A percentile compares a stretch with the other conserved stretches of the same genome.
phyloP scores from a whole-genome alignment of 2,329 filamentous ascomycete species.

The Ophiostoma sp. region DNA sequence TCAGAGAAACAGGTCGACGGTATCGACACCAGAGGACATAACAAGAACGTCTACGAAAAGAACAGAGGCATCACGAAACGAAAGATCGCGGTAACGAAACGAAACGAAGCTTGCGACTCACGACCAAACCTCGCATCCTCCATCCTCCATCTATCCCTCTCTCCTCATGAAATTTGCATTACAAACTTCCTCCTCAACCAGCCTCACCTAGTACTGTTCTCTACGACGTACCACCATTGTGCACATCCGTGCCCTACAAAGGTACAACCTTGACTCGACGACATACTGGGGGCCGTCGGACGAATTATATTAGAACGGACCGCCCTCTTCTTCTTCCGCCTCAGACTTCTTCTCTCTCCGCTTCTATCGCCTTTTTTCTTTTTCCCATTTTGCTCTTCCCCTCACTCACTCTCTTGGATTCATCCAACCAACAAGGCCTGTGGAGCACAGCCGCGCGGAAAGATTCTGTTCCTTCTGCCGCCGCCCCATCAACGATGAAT shows the following conservation, averaged over 20 bases:
- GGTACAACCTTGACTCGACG: not conserved
- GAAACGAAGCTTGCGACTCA: not conserved
- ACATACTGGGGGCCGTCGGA: not conserved
- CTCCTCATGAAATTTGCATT: not conserved
- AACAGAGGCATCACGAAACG: not conserved
- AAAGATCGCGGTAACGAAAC: not conserved
- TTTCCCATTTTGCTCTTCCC: not conserved
- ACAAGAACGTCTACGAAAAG: not conserved
- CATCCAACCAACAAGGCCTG: not conserved
- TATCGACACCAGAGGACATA: not conserved
- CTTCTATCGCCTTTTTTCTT: not conserved
- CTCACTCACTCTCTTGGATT: not conserved
- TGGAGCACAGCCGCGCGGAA: not conserved
- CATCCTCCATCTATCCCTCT: not conserved
- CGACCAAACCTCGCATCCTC: not conserved
- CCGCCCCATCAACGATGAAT: slow-evolving; percentile 34
- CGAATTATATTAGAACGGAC: not conserved
- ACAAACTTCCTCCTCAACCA: not conserved
- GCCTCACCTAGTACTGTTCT: not conserved
- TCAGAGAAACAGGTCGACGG: too few species aligned
- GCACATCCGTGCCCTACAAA: not conserved
- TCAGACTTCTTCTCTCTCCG: not conserved
- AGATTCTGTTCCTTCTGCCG: not conserved
- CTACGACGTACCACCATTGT: not conserved
- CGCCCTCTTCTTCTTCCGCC: not conserved